phyloP scores from a whole-genome alignment of 208 protist species.

The Herpetomonas samuelpessoai region DNA sequence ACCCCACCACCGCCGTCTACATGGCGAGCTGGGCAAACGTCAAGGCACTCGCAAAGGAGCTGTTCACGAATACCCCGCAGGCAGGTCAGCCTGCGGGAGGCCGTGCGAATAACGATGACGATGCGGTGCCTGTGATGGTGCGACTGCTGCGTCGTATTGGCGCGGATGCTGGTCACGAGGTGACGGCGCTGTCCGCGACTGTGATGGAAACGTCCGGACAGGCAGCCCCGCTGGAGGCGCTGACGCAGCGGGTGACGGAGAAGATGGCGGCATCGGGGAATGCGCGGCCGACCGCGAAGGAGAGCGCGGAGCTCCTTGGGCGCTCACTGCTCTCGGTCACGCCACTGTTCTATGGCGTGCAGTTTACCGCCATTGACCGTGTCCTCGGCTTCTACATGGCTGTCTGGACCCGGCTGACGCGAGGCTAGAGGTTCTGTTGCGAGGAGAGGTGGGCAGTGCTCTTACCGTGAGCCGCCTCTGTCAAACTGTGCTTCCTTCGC shows the following conservation, averaged over 20 bases:
- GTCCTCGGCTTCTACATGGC: constrained; percentile 82
- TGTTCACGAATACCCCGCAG: neutral
- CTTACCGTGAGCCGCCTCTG: too few species aligned
- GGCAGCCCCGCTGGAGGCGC: constrained; percentile 28
- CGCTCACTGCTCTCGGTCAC: constrained; percentile 29
- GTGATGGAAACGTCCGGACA: constrained; percentile 40
- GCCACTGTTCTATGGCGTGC: constrained; percentile 59
- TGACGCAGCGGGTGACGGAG: constrained; percentile 24
- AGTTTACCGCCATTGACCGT: constrained; percentile 66
- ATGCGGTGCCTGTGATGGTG: constrained; percentile 30
- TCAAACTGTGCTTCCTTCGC: too few species aligned
- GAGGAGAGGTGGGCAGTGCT: too few species aligned
- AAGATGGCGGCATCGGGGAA: constrained; percentile 15
- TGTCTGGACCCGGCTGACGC: constrained; percentile 67
- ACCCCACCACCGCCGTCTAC: constrained; percentile 9
- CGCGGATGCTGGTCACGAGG: constrained; percentile 37
- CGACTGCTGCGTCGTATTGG: constrained; percentile 39
- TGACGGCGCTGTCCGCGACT: constrained; percentile 24
- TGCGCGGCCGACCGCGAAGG: constrained; percentile 36
- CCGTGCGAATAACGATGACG: constrained; percentile 5
- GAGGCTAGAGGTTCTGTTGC: too few species aligned
- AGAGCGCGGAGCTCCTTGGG: constrained; percentile 56
- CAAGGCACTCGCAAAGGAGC: neutral
- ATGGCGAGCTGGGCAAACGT: constrained; percentile 14
- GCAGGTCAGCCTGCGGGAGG: neutral